Conservation (phyloP, 2,329 filamentous ascomycete species). For the Penicillium sp. region DNA sequence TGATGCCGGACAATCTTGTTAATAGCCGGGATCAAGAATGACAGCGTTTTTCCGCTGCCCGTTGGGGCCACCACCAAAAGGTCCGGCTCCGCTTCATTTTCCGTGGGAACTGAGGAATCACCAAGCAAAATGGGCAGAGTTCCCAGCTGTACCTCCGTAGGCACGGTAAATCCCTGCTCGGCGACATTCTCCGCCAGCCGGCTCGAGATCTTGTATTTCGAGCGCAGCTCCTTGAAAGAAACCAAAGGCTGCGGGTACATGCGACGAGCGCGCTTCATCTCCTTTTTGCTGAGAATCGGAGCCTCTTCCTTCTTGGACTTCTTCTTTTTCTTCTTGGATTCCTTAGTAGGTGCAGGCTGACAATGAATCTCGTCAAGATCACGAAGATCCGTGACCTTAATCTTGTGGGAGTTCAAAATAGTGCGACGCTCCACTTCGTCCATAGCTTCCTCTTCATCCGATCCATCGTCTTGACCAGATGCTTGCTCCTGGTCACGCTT, state of each 20-base stretch:
- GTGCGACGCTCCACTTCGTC: constrained; percentile 71
- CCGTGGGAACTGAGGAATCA: constrained; percentile 43
- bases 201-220: constrained; percentile 69
- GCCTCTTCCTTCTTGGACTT: constrained; percentile 52
- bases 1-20: constrained; percentile 65
- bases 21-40: constrained; percentile 84
- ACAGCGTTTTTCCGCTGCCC: constrained; percentile 92
- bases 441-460: constrained; percentile 41
- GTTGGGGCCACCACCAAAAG: constrained; percentile 89
- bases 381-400: constrained; percentile 79
- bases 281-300: constrained; percentile 45
- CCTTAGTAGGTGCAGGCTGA: constrained; percentile 27
- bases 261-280: constrained; percentile 52
- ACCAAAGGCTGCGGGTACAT: constrained; percentile 78
- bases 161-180: constrained; percentile 79
- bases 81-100: constrained; percentile 56
- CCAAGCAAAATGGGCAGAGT: constrained; percentile 74
- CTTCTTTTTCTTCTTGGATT: constrained; percentile 53
- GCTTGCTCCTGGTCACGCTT: constrained; percentile 12
- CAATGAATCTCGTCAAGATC: constrained; percentile 41
- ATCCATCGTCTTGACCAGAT: constrained; percentile 22
- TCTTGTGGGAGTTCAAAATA: constrained; percentile 72
- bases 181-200: constrained; percentile 74
- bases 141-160: constrained; percentile 91
- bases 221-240: constrained; percentile 70